phyloP scores from a whole-genome alignment of 805 yeast species.

The Grigorovia jiainica region DNA sequence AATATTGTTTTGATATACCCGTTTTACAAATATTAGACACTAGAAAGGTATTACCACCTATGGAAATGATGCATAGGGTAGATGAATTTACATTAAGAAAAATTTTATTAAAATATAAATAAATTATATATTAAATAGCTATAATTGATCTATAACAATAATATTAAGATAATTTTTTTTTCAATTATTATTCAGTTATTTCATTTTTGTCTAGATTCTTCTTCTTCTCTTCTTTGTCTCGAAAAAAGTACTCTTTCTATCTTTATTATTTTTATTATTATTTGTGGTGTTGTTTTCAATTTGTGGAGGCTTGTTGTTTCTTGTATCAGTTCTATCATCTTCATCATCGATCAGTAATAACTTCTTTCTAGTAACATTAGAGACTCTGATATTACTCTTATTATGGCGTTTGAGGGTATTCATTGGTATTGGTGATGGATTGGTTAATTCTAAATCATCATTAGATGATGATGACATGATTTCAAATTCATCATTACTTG shows the following conservation, averaged over 20 bases:
- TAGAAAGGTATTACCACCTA: conserved; percentile 35
- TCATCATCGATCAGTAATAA: conserved; percentile 25
- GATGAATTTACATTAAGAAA: conserved; percentile 44
- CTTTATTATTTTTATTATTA: not conserved
- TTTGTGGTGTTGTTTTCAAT: not conserved
- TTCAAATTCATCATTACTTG: conserved; percentile 22
- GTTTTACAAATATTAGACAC: conserved; percentile 56
- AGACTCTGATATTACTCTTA: conserved; percentile 7
- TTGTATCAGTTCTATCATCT: conserved; percentile 13
- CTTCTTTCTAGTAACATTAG: conserved; percentile 19
- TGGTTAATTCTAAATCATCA: conserved; percentile 26
- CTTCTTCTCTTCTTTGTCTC: not conserved
- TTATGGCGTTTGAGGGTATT: conserved; percentile 9
- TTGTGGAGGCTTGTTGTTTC: conserved; percentile 1
- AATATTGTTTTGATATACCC: conserved; percentile 71
- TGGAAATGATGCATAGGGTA: conserved; percentile 61
- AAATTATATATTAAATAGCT: not conserved
- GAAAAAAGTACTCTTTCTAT: not conserved
- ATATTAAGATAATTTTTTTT: not conserved
- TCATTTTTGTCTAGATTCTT: not conserved
- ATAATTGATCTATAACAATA: not conserved
- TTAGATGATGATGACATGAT: conserved; percentile 24
- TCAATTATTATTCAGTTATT: not conserved
- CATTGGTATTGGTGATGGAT: conserved; percentile 23
- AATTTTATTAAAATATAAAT: conserved; percentile 31